A percentile compares a stretch with the other conserved stretches of the same genome.
Evolutionary conservation across 768 basidiomycete genomes (phyloP).

Genomic region (Porpolomopsis calyptriformis): DNA sequence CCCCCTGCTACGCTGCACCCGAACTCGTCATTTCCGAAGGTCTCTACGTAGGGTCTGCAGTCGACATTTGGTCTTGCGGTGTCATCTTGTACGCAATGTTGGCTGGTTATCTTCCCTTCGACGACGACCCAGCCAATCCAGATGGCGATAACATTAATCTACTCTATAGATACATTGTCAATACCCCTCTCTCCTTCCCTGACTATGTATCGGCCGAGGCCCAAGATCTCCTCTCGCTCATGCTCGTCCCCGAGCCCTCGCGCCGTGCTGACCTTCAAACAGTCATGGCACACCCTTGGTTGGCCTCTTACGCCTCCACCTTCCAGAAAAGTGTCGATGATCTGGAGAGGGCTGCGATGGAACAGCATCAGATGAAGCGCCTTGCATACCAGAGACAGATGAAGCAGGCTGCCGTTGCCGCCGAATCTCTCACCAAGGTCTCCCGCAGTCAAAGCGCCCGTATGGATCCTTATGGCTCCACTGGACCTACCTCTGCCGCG

Average conservation of each 20-base stretch:
- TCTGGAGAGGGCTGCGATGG: slow-evolving; percentile 70
- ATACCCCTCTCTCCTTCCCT: slow-evolving; percentile 94
- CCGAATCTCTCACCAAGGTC: slow-evolving; percentile 15
- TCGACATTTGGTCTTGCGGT: slow-evolving; percentile 96
- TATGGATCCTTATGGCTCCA: slow-evolving; percentile 33
- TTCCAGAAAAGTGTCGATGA: slow-evolving; percentile 70
- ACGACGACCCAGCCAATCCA: slow-evolving; percentile 96
- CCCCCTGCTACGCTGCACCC: slow-evolving; percentile 96
- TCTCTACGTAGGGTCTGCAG: slow-evolving; percentile 91
- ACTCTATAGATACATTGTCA: slow-evolving; percentile 97
- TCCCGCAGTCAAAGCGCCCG: slow-evolving; percentile 47
- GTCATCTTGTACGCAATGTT: slow-evolving; percentile 97
- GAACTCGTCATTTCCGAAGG: slow-evolving; percentile 97
- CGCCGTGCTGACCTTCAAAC: slow-evolving; percentile 62
- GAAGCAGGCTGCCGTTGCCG: slow-evolving; percentile 38
- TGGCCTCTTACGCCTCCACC: slow-evolving; percentile 47
- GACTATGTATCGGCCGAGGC: slow-evolving; percentile 83
- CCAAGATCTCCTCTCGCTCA: slow-evolving; percentile 71
- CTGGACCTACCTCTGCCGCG: slow-evolving; percentile 20
- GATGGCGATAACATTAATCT: slow-evolving; percentile 99
- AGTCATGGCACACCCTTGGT: slow-evolving; percentile 88
- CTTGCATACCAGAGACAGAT: slow-evolving; percentile 75
- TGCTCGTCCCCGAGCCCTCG: slow-evolving; percentile 90
- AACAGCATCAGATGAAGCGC: slow-evolving; percentile 76
- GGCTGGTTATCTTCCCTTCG: slow-evolving; percentile 96